Evolutionary conservation across 225 moss, liverwort and hornwort species (phyloP).

Genomic region (Straminergon stramineum): DNA sequence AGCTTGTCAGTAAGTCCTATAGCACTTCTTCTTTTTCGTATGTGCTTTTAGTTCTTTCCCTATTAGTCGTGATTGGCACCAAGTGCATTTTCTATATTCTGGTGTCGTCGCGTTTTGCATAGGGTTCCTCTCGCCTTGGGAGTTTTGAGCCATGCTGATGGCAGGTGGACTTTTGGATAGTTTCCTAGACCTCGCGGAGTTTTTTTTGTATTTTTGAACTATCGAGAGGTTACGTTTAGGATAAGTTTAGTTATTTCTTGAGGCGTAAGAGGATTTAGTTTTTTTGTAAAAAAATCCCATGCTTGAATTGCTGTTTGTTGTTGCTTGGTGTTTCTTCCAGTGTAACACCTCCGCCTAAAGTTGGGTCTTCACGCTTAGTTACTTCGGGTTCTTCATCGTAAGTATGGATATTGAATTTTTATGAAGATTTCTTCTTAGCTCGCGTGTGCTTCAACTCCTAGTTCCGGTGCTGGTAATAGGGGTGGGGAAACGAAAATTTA

Average conservation of each 20-base stretch:
- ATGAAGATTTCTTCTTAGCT: slow-evolving; percentile 18
- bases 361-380: slow-evolving; percentile 32
- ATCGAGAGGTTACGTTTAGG: not conserved
- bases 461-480: not conserved
- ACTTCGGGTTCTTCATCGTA: slow-evolving; percentile 36
- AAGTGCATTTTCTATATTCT: not conserved
- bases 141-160: not conserved
- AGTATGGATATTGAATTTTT: slow-evolving; percentile 25
- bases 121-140: not conserved
- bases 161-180: not conserved
- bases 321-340: slow-evolving; percentile 39
- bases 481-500: not conserved
- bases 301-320: slow-evolving; percentile 37
- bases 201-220: not conserved
- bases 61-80: not conserved
- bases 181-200: not conserved
- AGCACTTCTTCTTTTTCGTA: not conserved
- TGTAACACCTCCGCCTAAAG: slow-evolving; percentile 39
- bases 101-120: not conserved
- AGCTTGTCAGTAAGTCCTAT: not conserved
- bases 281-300: slow-evolving; percentile 5
- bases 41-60: not conserved
- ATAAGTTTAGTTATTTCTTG: not conserved
- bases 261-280: not conserved
- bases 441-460: not conserved